phyloP scores from a whole-genome alignment of 768 basidiomycete genomes.

The Rhizopogon roseolus region DNA sequence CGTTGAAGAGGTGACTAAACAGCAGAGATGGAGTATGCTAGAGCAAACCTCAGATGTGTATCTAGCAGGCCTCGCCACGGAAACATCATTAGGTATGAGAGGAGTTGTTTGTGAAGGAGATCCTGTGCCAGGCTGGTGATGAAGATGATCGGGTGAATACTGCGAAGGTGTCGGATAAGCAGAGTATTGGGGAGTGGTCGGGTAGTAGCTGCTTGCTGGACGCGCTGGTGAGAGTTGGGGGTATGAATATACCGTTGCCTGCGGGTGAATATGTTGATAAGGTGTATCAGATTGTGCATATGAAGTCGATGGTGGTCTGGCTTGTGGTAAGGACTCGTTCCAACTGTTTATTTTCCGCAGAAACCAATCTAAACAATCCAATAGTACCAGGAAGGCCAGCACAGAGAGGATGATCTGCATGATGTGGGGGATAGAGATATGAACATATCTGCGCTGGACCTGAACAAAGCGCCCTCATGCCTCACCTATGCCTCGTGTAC shows the following conservation, averaged over 20 bases:
- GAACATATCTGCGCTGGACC: too few species aligned
- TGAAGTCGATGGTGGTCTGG: neutral
- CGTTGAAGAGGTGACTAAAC: neutral
- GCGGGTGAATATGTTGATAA: neutral
- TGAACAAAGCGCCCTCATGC: neutral
- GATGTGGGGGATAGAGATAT: too few species aligned
- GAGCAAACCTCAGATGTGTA: neutral
- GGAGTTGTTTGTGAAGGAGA: neutral
- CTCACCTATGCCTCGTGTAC: too few species aligned
- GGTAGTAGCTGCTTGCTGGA: too few species aligned
- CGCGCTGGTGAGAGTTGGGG: neutral
- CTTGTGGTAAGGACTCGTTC: too few species aligned
- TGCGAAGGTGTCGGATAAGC: neutral
- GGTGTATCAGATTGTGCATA: neutral
- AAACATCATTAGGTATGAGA: neutral
- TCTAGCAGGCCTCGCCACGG: neutral
- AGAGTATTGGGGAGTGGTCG: neutral
- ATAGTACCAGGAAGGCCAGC: too few species aligned
- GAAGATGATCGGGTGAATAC: neutral
- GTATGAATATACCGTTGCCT: neutral
- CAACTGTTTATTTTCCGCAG: too few species aligned
- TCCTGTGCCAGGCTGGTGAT: too few species aligned
- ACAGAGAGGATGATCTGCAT: too few species aligned
- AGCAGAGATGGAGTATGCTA: too few species aligned
- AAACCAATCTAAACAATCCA: too few species aligned